phyloP scores from a whole-genome alignment of 2,329 filamentous ascomycete species.

The Paracamarosporium sp. region DNA sequence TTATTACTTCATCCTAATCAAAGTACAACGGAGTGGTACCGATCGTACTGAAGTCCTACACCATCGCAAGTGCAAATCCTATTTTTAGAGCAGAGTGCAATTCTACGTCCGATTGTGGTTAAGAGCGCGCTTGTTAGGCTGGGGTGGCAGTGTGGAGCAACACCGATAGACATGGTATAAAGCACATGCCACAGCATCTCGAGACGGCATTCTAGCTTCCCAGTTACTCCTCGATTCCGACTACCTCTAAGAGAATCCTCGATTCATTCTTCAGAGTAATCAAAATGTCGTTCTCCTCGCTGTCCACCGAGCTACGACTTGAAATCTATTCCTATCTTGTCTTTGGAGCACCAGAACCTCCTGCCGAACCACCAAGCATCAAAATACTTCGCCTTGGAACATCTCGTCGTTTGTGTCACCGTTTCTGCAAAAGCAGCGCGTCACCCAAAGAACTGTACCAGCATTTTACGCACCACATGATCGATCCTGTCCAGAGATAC shows the following conservation, averaged over 20 bases:
- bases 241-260: neutral
- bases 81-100: neutral
- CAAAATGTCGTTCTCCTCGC: neutral
- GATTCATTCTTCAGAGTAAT: neutral
- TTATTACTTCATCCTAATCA: too few relatives aligned
- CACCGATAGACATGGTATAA: too few relatives aligned
- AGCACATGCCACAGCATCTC: neutral
- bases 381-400: neutral
- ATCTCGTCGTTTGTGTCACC: neutral
- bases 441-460: neutral
- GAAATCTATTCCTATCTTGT: neutral
- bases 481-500: neutral
- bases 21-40: too few relatives aligned
- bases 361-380: neutral
- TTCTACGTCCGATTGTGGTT: neutral
- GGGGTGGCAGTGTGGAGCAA: neutral
- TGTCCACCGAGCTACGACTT: neutral
- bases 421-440: neutral
- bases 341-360: neutral
- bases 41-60: too few relatives aligned
- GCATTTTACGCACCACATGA: neutral
- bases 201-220: neutral
- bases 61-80: neutral
- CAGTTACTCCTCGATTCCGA: neutral
- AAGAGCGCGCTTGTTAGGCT: neutral